Conservation (phyloP, 306 rosid species). For the Clitoria ternatea region DNA sequence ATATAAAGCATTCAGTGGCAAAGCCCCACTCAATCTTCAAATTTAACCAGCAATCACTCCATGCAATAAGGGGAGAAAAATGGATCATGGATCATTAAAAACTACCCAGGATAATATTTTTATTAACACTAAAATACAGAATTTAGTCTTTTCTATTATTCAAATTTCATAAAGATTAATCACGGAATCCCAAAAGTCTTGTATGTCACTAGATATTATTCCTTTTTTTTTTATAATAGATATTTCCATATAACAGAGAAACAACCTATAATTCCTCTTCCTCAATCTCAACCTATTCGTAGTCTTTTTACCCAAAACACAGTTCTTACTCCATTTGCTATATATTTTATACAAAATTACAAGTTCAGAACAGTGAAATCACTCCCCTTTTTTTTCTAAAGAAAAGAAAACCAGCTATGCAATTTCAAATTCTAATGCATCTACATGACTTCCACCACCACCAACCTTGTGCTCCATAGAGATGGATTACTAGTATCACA, state of each 20-base stretch:
- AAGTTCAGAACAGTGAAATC: background rate
- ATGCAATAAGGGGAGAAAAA: background rate
- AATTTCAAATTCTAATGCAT: background rate
- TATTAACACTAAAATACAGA: slow-evolving; percentile 11
- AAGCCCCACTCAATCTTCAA: background rate
- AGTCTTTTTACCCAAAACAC: background rate
- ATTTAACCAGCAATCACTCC: background rate
- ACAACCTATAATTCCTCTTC: background rate
- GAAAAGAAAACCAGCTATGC: background rate
- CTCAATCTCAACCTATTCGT: background rate
- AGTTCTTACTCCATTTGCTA: background rate
- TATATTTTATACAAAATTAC: background rate
- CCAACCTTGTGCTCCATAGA: background rate
- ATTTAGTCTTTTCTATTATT: background rate
- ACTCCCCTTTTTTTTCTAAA: background rate
- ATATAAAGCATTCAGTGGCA: background rate
- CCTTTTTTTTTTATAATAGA: too few species aligned
- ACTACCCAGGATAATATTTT: slow-evolving; percentile 2
- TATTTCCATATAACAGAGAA: slow-evolving; percentile 7
- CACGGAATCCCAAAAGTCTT: background rate
- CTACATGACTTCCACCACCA: background rate
- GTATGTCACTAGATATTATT: background rate
- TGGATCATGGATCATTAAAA: background rate
- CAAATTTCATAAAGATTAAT: slow-evolving; percentile 1
- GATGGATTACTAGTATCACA: background rate